Percentiles rank a stretch among this genome's conserved stretches.
These are phyloP conservation scores for Rosa hybrid DNA, from an alignment of 331 rosid species.

Conservation along the genomic window DNA sequence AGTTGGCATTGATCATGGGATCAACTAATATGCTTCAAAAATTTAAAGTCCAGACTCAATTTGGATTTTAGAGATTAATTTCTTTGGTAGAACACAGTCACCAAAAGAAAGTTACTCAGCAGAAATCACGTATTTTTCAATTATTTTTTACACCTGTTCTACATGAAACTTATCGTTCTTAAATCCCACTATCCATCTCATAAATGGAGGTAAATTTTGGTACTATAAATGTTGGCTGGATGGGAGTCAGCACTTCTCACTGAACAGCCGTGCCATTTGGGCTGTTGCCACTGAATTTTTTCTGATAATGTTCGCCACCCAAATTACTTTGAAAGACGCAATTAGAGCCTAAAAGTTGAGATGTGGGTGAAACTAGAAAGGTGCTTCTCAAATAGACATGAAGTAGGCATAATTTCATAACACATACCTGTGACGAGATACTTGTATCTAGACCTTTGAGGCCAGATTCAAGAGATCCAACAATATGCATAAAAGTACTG, in stretches of 20 bases:
- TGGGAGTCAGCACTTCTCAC: neutral
- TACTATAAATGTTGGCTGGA: neutral
- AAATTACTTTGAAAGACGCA: neutral
- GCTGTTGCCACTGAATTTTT: neutral
- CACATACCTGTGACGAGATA: slow-evolving; percentile 90
- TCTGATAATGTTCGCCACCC: too few species aligned
- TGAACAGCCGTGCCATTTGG: neutral
- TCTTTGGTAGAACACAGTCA: neutral
- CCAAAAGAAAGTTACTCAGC: neutral
- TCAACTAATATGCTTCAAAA: neutral
- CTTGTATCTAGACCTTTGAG: slow-evolving; percentile 92
- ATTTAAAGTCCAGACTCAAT: neutral
- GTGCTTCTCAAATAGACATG: neutral
- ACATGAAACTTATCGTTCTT: neutral
- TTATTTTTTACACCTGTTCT: neutral
- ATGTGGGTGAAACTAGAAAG: slow-evolving; percentile 7
- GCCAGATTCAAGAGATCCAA: slow-evolving; percentile 97
- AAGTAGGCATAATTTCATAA: neutral
- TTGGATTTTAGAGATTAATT: neutral
- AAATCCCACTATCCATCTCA: neutral
- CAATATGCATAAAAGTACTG: slow-evolving; percentile 84
- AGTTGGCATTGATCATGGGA: neutral
- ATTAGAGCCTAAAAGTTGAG: neutral
- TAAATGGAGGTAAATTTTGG: neutral
- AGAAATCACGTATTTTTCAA: neutral